Percentiles rank a stretch among this genome's conserved stretches.
These are phyloP conservation scores for Combretum micranthum DNA, from an alignment of 345 rosid species.

Conservation along the genomic window DNA sequence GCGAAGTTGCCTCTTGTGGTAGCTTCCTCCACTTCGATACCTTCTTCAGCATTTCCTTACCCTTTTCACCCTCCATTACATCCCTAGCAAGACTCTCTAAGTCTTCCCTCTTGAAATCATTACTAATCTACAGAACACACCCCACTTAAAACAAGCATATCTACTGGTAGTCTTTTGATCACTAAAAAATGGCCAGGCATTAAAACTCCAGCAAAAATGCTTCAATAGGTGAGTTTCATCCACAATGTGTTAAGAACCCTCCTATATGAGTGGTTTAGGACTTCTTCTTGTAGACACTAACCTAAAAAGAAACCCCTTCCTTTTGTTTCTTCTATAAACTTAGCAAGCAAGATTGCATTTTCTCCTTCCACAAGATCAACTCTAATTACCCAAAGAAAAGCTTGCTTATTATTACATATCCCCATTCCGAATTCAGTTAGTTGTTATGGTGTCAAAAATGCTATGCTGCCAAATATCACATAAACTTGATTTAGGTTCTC, in stretches of 20 bases:
- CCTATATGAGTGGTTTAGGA: too few relatives aligned
- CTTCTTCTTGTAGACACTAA: too few relatives aligned
- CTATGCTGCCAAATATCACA: slow-evolving; percentile 50
- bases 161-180: slow-evolving; percentile 47
- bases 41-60: slow-evolving; percentile 6
- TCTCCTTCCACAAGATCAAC: slow-evolving; percentile 42
- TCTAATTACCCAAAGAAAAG: slow-evolving; percentile 49
- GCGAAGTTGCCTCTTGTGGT: slow-evolving; percentile 14
- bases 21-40: slow-evolving; percentile 1
- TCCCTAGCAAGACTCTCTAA: too few relatives aligned
- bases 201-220: too few relatives aligned
- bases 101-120: too few relatives aligned
- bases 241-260: too few relatives aligned
- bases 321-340: slow-evolving; percentile 25
- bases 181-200: slow-evolving; percentile 39
- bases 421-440: slow-evolving; percentile 51
- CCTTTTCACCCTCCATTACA: too few relatives aligned
- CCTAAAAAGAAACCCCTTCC: too few relatives aligned
- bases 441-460: slow-evolving; percentile 33
- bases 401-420: slow-evolving; percentile 35
- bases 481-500: slow-evolving; percentile 33
- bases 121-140: slow-evolving; percentile 38
- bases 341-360: slow-evolving; percentile 20
- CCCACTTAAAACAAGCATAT: slow-evolving; percentile 32
- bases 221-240: too few relatives aligned